Conservation (phyloP, 1,284 basidiomycete species). For the Pseudozyma sp. region DNA sequence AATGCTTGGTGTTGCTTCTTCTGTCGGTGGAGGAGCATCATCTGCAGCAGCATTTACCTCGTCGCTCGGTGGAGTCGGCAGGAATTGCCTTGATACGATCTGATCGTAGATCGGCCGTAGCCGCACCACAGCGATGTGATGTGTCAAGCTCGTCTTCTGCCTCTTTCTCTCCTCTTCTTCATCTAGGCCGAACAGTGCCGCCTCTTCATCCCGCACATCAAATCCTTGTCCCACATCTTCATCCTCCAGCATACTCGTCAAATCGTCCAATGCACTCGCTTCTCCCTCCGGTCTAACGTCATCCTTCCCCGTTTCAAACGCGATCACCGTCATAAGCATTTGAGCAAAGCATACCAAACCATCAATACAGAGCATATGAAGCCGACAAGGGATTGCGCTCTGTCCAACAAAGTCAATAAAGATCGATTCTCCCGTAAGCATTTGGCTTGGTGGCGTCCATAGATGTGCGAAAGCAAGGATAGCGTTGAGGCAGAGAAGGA, state of each 20-base stretch:
- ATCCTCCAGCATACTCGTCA: slow-evolving; percentile 7
- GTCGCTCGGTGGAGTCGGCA: slow-evolving; percentile 5
- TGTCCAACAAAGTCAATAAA: slow-evolving; percentile 62
- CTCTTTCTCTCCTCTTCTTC: slow-evolving; percentile 21
- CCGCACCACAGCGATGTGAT: slow-evolving; percentile 40
- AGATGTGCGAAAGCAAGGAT: slow-evolving; percentile 36
- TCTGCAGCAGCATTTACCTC: slow-evolving; percentile 1
- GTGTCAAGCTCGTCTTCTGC: slow-evolving; percentile 25
- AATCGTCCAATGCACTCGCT: slow-evolving; percentile 36
- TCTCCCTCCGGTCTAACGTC: slow-evolving; percentile 32
- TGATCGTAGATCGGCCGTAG: slow-evolving; percentile 26
- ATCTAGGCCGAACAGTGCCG: slow-evolving; percentile 25
- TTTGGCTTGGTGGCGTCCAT: slow-evolving; percentile 11
- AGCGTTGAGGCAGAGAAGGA: slow-evolving; percentile 42
- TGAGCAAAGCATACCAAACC: slow-evolving; percentile 36
- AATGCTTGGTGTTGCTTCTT: not conserved
- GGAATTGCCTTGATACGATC: slow-evolving; percentile 24
- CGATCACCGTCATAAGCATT: slow-evolving; percentile 35
- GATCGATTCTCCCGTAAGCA: slow-evolving; percentile 27
- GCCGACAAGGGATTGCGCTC: slow-evolving; percentile 20
- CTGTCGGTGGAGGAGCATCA: not conserved
- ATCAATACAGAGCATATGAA: slow-evolving; percentile 49
- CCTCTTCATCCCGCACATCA: slow-evolving; percentile 47
- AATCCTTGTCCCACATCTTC: slow-evolving; percentile 38
- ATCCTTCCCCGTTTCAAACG: slow-evolving; percentile 46